Conservation (phyloP, 306 rosid species). For the Cucumis melo region DNA sequence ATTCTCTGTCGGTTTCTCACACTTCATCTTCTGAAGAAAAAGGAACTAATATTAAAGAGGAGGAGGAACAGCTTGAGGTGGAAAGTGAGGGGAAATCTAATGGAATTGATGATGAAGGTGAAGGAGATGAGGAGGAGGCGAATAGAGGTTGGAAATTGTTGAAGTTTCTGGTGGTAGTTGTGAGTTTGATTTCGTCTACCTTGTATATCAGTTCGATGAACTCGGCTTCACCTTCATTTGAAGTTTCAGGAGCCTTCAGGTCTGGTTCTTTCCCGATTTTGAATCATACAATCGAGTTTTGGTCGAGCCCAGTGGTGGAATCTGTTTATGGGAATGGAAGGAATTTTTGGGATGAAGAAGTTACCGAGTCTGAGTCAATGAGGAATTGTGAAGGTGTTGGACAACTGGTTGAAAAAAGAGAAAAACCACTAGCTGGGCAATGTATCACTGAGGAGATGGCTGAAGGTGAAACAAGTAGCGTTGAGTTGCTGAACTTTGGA, state of each 20-base stretch:
- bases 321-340: neutral
- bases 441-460: conserved; percentile 1
- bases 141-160: conserved; percentile 14
- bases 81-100: conserved; percentile 8
- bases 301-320: neutral
- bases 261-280: conserved; percentile 4
- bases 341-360: neutral
- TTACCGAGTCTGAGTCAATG: neutral
- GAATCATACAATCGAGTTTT: conserved; percentile 12
- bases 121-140: conserved; percentile 5
- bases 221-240: neutral
- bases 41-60: neutral
- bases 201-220: conserved; percentile 15
- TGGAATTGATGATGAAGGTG: conserved; percentile 9
- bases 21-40: conserved; percentile 5
- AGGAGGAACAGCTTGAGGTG: conserved; percentile 11
- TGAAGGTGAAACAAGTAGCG: neutral
- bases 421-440: conserved; percentile 4
- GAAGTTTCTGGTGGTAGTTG: conserved; percentile 5
- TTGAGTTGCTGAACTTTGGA: conserved; percentile 4
- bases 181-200: conserved; percentile 9
- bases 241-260: neutral
- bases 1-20: neutral
- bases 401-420: neutral
- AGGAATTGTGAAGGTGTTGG: neutral